Percentiles rank a stretch among this genome's conserved stretches.
These are phyloP conservation scores for Macadamia tetraphylla DNA, from an alignment of 164 flowering plant species.

Conservation along the genomic window DNA sequence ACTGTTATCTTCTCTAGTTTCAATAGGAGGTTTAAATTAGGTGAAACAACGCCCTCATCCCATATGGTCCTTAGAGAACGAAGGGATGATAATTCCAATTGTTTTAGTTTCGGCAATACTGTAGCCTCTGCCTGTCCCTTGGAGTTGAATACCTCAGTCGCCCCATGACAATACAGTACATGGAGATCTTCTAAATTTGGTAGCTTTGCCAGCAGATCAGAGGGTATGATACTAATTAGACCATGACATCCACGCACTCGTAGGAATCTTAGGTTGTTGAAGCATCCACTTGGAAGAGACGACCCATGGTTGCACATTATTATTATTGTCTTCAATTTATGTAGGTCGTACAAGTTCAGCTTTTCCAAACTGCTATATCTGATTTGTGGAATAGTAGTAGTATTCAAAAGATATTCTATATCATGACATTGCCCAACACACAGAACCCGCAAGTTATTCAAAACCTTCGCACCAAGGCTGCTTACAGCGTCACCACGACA, in stretches of 20 bases:
- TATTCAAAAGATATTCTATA: background rate
- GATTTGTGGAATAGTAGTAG: background rate
- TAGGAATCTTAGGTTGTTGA: slow-evolving; percentile 2
- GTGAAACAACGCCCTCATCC: too few species aligned
- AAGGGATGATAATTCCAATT: too few species aligned
- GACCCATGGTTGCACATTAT: too few species aligned
- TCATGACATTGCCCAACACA: background rate
- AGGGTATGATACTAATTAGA: background rate
- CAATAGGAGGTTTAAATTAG: too few species aligned
- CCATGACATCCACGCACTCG: background rate
- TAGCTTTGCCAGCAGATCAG: background rate
- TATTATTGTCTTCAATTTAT: background rate
- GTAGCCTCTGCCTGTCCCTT: background rate
- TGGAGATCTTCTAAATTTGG: background rate
- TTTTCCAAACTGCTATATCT: background rate
- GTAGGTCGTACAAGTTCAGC: background rate
- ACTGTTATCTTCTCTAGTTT: too few species aligned
- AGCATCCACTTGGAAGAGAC: background rate
- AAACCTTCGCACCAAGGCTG: background rate
- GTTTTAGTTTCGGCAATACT: too few species aligned
- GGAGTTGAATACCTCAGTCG: slow-evolving; percentile 6
- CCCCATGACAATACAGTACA: background rate
- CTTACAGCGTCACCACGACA: background rate
- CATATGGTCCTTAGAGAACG: too few species aligned
- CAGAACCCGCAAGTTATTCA: background rate